Evolutionary conservation across 148 eudicot genomes (phyloP).

Genomic region (Vaccinium macrocarpon): DNA sequence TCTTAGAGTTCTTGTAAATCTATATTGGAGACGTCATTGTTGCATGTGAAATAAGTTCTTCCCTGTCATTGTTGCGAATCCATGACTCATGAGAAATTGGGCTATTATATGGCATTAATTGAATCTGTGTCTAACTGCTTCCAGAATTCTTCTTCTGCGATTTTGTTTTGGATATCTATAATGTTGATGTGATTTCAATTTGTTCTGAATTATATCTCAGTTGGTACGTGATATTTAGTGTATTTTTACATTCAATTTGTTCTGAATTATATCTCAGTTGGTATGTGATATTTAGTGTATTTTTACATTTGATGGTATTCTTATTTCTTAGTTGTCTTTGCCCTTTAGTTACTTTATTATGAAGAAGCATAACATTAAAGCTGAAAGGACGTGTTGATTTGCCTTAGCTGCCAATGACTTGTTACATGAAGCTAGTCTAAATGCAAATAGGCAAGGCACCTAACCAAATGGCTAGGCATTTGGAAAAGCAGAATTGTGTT

Average conservation of each 20-base stretch:
- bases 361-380: background rate
- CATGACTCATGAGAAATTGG: background rate
- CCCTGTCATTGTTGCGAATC: background rate
- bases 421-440: background rate
- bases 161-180: background rate
- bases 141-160: background rate
- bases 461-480: background rate
- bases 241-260: background rate
- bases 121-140: background rate
- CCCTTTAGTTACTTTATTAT: background rate
- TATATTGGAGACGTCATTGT: background rate
- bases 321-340: background rate
- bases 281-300: too few relatives aligned
- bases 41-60: background rate
- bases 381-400: background rate
- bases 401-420: background rate
- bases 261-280: background rate
- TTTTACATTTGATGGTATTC: background rate
- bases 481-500: background rate
- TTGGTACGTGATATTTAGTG: background rate
- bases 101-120: background rate
- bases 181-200: background rate
- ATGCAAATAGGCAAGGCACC: background rate
- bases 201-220: background rate
- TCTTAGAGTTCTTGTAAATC: conserved; percentile 3